Evolutionary conservation across 1,284 basidiomycete species (phyloP), one percentile per base, ranked within the genome.

Genomic region (Sporisorium scitamineum): DNA sequence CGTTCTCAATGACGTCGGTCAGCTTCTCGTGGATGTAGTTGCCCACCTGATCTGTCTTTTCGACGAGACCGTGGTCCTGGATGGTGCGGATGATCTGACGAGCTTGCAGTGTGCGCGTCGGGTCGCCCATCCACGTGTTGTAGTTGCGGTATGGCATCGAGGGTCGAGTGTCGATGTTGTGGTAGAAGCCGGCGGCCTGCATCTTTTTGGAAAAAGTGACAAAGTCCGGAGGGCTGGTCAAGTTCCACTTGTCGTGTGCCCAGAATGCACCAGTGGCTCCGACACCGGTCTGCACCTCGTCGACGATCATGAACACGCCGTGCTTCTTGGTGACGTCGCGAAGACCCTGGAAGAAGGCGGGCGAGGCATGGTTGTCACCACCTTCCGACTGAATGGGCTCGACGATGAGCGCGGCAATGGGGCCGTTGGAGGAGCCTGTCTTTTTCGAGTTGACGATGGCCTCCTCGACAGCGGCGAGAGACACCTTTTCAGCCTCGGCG

Each of bases 341-440:
- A 20, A 89, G 83, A 13, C 83, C 84, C 51, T 86, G 86, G 87
- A 89, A 89, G 84, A 88, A 89, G 37, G 78, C 70, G 18, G 87
- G 85, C 9, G 87, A 87, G 11, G 89, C 89, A 79, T 89, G 89
- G 67, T 87, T 86, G 84, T 89, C 89, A 11, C 89, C 89, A 11
- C 89, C 89, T 79, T 89, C 88, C n/a, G 87, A 87, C 60, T 88
- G 87, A 69, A 89, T 87, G 14, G 89, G 89, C 80, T 89, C 89
- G 67, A 89, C 87, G 67, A 89, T 89, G 45, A 89, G 83, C 0
- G 88, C 89, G 1, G 89, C 89, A 37, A 89, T 86, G 1, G 88
- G 87, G 65, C 84, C 85, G 47, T 70, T 54, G 3, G 68, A 20
- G 5, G 69, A 72, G 37, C 71, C 78, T 22, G 80, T 83, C 51